phyloP scores from a whole-genome alignment of 441 rosid species.

The Corymbia citriodora region DNA sequence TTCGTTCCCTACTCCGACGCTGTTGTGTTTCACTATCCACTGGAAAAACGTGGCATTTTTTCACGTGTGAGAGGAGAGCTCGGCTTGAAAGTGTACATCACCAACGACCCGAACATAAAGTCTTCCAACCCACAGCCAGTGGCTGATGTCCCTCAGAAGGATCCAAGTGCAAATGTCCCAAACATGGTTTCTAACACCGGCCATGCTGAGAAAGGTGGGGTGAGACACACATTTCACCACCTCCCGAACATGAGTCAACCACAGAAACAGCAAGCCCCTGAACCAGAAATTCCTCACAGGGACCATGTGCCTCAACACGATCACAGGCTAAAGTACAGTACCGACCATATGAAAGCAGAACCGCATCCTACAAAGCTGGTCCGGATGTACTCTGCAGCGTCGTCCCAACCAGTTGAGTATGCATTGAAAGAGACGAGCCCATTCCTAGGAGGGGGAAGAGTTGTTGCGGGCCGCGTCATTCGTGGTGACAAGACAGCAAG shows the following conservation, averaged over 20 bases:
- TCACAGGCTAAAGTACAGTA: conserved; percentile 47
- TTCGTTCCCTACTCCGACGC: conserved; percentile 84
- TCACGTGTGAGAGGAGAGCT: conserved; percentile 95
- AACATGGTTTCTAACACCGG: background rate
- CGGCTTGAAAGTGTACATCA: conserved; percentile 76
- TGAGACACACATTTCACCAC: conserved; percentile 62
- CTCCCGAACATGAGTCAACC: conserved; percentile 53
- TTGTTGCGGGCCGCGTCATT: conserved; percentile 84
- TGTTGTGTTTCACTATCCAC: conserved; percentile 78
- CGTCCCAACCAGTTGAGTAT: conserved; percentile 76
- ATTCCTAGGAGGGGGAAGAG: conserved; percentile 92
- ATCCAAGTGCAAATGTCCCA: conserved; percentile 22
- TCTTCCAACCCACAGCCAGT: conserved; percentile 44
- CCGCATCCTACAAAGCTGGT: conserved; percentile 58
- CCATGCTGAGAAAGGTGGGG: conserved; percentile 20
- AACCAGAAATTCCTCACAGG: conserved; percentile 40
- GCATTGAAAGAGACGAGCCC: conserved; percentile 97
- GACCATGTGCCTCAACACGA: conserved; percentile 14
- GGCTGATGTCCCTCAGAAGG: conserved; percentile 19
- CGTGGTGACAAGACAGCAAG: conserved; percentile 75
- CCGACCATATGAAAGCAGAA: conserved; percentile 66
- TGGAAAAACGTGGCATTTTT: conserved; percentile 85
- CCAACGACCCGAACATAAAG: conserved; percentile 62
- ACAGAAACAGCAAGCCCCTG: conserved; percentile 21
- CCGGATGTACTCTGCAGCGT: conserved; percentile 55